Conservation (phyloP, 2,329 filamentous ascomycete species). For the Fusarium hostae region DNA sequence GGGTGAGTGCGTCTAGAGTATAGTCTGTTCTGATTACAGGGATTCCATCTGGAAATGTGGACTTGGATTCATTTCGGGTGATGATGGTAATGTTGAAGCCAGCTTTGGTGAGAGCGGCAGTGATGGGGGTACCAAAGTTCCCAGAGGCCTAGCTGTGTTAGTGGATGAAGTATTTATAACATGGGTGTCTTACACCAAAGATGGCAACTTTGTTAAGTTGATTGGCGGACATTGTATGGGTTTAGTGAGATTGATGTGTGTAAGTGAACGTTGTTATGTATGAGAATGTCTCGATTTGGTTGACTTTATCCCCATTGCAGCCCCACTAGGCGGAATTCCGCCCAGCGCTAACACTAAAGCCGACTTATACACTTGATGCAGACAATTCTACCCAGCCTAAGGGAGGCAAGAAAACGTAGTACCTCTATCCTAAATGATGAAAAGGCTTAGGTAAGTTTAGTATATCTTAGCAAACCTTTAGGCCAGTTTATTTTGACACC, state of each 20-base stretch:
- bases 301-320: constrained; percentile 1
- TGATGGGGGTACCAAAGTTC: constrained; percentile 34
- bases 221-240: constrained; percentile 10
- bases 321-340: constrained; percentile 32
- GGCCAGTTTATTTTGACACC: no score
- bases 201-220: constrained; percentile 12
- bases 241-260: neutral
- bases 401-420: neutral
- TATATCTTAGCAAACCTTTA: neutral
- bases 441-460: neutral
- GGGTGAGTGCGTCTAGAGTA: neutral
- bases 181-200: constrained; percentile 12
- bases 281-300: constrained; percentile 1
- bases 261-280: constrained; percentile 6
- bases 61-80: constrained; percentile 25
- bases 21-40: constrained; percentile 6
- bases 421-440: no score
- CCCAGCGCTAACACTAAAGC: neutral
- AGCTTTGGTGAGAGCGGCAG: constrained; percentile 19
- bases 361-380: neutral
- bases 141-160: constrained; percentile 28
- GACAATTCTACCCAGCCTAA: no score
- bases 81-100: constrained; percentile 26
- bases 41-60: constrained; percentile 13
- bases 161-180: accelerated